Conservation (phyloP, 352 stramenopile species). For the Globisporangium cederbergense region DNA sequence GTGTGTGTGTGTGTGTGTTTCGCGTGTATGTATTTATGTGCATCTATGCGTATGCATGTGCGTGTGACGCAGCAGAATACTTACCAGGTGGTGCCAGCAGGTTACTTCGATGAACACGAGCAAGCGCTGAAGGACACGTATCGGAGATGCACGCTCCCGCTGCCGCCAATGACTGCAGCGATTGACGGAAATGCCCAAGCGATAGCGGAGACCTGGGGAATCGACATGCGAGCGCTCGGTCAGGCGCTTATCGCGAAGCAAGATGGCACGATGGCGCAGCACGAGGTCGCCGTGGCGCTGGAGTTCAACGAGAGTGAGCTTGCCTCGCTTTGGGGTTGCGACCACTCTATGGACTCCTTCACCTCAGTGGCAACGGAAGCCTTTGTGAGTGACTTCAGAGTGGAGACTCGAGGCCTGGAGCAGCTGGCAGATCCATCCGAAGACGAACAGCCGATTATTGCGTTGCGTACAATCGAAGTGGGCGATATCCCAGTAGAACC, state of each 20-base stretch:
- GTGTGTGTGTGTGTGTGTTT: background rate
- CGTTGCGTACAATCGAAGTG: background rate
- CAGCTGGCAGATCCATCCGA: background rate
- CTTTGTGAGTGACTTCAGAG: background rate
- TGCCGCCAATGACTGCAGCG: background rate
- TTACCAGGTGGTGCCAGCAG: background rate
- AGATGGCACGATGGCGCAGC: background rate
- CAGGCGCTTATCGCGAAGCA: background rate
- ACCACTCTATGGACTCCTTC: background rate
- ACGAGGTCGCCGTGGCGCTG: background rate
- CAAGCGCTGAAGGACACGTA: constrained; percentile 2
- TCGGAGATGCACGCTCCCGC: background rate
- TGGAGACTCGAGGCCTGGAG: background rate
- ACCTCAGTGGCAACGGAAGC: background rate
- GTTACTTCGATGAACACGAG: constrained; percentile 4
- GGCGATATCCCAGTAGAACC: background rate
- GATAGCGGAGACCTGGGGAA: background rate
- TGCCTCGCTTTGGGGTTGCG: background rate
- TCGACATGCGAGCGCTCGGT: background rate
- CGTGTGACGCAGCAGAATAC: background rate
- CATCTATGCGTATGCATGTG: background rate
- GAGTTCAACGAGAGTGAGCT: background rate
- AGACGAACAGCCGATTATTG: background rate
- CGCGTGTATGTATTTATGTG: background rate
- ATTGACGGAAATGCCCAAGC: background rate